Evolutionary conservation across 768 basidiomycete species (phyloP), one percentile per base, ranked within the genome.

Genomic region (Mycena belliarum): DNA sequence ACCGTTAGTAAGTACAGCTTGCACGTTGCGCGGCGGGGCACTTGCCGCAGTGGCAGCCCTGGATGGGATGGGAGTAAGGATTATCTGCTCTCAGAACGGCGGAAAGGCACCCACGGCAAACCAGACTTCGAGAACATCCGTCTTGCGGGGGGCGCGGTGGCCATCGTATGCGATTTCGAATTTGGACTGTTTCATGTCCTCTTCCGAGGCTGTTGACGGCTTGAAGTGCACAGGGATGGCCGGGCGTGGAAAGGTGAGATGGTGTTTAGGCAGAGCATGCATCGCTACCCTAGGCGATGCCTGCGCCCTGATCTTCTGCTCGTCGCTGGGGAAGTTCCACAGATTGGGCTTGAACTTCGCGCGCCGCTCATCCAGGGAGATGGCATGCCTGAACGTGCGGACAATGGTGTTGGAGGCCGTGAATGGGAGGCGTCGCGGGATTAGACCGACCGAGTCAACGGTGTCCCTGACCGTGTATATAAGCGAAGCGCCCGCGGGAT

Each of bases 291-390:
- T 12, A 32, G 45, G 45, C 18, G 45, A 50, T 10, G 55, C 35
- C 29, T 46, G 60, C 28, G 55, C 55, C 29, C 60, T 52, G 12
- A 61, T 51, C 4, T 61, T 57, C 52, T 35, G 12, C 12, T 35
- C 4, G 57, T 55, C 16, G 20, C 33, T 35, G 33, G 33, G 33
- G 33, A 35, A 5, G n/a, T 55, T 76, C 79, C 80, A 83, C 1
- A 78, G 66, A 58, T 82, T 82, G 2, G 79, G 75, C 57, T 84
- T 81, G 68, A 86, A 86, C 68, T 85, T 85, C 49, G 82, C 75
- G 2, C 85, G 78, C 7, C 76, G 79, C 53, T 87, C 86, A 45
- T 88, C 85, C n/a, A 89, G 77, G 2, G 86, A 70, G 14, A 88
- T 66, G 0, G 85, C 86, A 44, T 89, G 87, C 16, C 87, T 77